Percentiles rank a stretch among this genome's conserved stretches.
phyloP scores from a whole-genome alignment of 1,284 basidiomycete species.

The Rhodofomes roseus region DNA sequence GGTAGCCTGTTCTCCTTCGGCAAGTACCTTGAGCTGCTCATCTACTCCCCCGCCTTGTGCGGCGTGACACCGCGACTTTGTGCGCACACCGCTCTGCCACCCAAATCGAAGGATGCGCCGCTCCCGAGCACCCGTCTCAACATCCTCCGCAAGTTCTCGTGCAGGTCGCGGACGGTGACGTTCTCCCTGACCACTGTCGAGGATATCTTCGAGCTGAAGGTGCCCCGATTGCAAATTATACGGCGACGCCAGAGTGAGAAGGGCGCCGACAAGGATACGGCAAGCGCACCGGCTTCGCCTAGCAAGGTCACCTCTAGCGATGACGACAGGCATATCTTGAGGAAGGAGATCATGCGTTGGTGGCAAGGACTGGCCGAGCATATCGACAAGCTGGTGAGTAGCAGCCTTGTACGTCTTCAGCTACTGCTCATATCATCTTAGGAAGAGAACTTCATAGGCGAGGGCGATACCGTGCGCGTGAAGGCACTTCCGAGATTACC shows the following conservation, averaged over 20 bases:
- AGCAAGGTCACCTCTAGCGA: conserved; percentile 1
- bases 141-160: conserved; percentile 50
- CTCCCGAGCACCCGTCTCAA: conserved; percentile 37
- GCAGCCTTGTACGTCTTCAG: not conserved
- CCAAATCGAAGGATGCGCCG: conserved; percentile 30
- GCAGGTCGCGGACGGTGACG: conserved; percentile 35
- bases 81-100: conserved; percentile 43
- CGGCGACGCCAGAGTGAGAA: conserved; percentile 30
- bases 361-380: conserved; percentile 61
- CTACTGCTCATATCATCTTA: conserved; percentile 16
- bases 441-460: conserved; percentile 38
- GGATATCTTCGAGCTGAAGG: conserved; percentile 57
- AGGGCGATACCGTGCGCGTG: conserved; percentile 26
- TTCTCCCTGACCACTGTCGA: conserved; percentile 44
- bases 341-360: conserved; percentile 59
- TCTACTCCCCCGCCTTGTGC: conserved; percentile 52
- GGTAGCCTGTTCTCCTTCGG: conserved; percentile 51
- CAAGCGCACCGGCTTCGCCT: not conserved
- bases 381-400: conserved; percentile 54
- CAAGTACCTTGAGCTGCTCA: conserved; percentile 63
- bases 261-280: conserved; percentile 2
- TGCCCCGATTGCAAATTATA: conserved; percentile 56
- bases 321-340: conserved; percentile 44
- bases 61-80: conserved; percentile 42
- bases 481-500: conserved; percentile 57